Base-by-base conservation (phyloP, 495 filamentous ascomycete genomes). In the Penicillium nucicola region DNA sequence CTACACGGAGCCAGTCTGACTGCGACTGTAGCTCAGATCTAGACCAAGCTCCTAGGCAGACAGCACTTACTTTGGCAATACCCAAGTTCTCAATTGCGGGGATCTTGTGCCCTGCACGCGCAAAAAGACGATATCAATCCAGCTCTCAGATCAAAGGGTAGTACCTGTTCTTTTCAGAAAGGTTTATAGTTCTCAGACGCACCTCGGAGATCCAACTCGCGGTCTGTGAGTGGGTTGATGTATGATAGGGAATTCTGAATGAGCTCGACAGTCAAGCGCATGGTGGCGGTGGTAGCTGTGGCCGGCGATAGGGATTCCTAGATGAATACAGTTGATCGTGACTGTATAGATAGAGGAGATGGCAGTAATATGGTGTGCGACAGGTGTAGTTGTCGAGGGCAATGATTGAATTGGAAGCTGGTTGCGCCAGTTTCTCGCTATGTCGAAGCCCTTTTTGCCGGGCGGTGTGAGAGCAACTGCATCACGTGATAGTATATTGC, bases 191-290 rank as follows among this genome's bases (percentile, higher is more conserved):
- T 34, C 1, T 54, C 4, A 58, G 72, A 92, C 90, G 86, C 84
- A 99, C 95, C 95, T 97, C 95, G 85, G 59, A 99, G 90, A 79
- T 97, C 91, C 64, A 99, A 82, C 81, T 99, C 95, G 64, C 95
- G 89, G 77, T 99, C 93, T 70, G 89, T 92, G 74, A 97, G 79
- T 55, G 92, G 89, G 77, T 97, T 97, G 64, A 97, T 88, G 83
- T 95, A 99, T 68, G 90, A 95, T 51, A 92, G 87, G 52, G 92
- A 92, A 71, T 80, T 83, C 68, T 87, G 80, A 65, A 97, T 91
- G 61, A 96, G 87, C 67, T 97, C 93, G 57, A 89, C 85, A 48
- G 91, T 97, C 72, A 98, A 81, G 78, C 93, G 86, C 93, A 97
- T 97, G 25, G 56, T 69, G 67, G 66, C 63, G 67, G 64, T 56